phyloP scores from a whole-genome alignment of 2,329 filamentous ascomycete species.

The Phialemoniopsis sp. region DNA sequence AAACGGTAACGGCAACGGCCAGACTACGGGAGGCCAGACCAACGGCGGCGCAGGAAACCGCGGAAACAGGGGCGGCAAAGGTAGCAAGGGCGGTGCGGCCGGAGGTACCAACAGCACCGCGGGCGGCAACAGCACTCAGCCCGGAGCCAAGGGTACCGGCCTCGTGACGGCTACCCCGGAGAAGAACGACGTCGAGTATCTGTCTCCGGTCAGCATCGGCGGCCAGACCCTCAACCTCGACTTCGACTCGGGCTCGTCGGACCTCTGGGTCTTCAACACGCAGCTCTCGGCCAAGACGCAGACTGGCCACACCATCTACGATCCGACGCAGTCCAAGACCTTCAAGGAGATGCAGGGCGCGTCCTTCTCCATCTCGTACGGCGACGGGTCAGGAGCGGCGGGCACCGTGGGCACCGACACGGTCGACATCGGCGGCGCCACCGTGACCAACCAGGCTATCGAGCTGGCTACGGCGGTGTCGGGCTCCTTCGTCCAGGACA shows the following conservation, averaged over 20 bases:
- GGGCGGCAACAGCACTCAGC: constrained; percentile 13
- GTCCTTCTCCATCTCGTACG: constrained; percentile 64
- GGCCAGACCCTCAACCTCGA: constrained; percentile 65
- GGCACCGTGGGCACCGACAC: constrained; percentile 66
- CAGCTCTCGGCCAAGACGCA: constrained; percentile 40
- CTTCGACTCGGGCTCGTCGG: constrained; percentile 73
- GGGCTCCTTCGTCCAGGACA: constrained; percentile 52
- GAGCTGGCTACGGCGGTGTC: constrained; percentile 61
- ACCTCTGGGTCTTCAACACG: constrained; percentile 71
- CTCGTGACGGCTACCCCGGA: constrained; percentile 62
- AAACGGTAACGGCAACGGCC: too few species aligned
- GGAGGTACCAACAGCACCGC: constrained; percentile 2
- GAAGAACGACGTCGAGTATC: constrained; percentile 65
- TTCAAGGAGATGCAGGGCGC: constrained; percentile 32
- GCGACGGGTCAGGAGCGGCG: constrained; percentile 58
- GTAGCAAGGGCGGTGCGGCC: constrained; percentile 6
- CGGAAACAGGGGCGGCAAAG: neutral
- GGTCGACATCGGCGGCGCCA: constrained; percentile 63
- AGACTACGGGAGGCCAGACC: neutral
- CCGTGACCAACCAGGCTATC: constrained; percentile 58
- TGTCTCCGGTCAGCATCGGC: constrained; percentile 66
- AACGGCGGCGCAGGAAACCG: neutral
- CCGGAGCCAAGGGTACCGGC: constrained; percentile 37
- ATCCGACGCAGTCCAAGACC: constrained; percentile 27
- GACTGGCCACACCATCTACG: constrained; percentile 41